A percentile compares a stretch with the other conserved stretches of the same genome.
Conservation (phyloP, 306 rosid genomes). For the Sesbania bispinosa region DNA sequence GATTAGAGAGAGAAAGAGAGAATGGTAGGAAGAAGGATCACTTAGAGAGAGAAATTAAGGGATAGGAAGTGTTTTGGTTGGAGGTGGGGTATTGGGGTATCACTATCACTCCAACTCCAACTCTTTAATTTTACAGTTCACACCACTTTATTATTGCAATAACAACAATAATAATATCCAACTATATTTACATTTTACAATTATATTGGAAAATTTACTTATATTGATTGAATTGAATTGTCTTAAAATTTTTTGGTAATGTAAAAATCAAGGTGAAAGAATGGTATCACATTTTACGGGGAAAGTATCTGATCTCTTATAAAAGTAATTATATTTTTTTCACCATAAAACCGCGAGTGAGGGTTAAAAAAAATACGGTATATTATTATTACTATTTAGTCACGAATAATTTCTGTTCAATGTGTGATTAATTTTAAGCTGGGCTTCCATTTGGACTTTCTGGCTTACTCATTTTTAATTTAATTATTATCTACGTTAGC, state of each 20-base stretch:
- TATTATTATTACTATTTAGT: too few relatives aligned
- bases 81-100: conserved; percentile 24
- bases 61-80: conserved; percentile 22
- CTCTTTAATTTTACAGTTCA: conserved; percentile 21
- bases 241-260: too few relatives aligned
- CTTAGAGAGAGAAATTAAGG: not conserved
- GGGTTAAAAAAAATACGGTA: too few relatives aligned
- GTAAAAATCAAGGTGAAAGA: too few relatives aligned
- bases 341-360: too few relatives aligned
- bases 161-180: not conserved
- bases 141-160: not conserved
- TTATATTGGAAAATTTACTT: not conserved
- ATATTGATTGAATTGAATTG: too few relatives aligned
- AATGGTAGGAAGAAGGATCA: not conserved
- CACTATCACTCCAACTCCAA: not conserved
- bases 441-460: not conserved
- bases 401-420: not conserved
- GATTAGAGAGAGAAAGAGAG: not conserved
- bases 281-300: too few relatives aligned
- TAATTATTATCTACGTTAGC: not conserved
- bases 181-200: too few relatives aligned
- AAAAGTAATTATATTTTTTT: too few relatives aligned
- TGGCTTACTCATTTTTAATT: not conserved
- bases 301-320: too few relatives aligned
- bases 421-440: not conserved